Percentiles rank a stretch among this genome's conserved stretches.
Conservation (phyloP, 1,139 yeast species). For the Taphrina wiesneri region DNA sequence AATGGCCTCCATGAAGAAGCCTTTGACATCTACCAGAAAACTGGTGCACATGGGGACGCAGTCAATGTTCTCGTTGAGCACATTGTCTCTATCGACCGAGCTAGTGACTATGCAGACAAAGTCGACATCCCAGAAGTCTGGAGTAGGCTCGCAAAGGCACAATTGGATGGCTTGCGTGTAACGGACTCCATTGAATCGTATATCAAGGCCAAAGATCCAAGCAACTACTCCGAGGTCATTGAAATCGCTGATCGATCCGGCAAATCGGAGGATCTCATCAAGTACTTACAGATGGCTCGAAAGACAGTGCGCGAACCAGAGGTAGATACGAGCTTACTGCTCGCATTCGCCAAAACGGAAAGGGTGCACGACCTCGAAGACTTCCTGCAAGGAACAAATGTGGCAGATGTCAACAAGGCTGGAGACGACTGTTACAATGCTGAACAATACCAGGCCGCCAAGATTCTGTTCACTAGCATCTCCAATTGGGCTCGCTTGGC, state of each 20-base stretch:
- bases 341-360: slow-evolving; percentile 79
- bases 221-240: slow-evolving; percentile 86
- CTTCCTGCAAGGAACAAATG: slow-evolving; percentile 81
- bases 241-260: slow-evolving; percentile 96
- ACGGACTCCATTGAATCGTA: slow-evolving; percentile 77
- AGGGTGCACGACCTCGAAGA: slow-evolving; percentile 78
- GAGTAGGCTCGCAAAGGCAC: slow-evolving; percentile 96
- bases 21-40: slow-evolving; percentile 84
- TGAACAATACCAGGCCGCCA: slow-evolving; percentile 88
- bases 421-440: slow-evolving; percentile 88
- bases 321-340: slow-evolving; percentile 87
- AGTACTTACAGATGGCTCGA: slow-evolving; percentile 92
- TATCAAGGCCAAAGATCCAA: slow-evolving; percentile 87
- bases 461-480: slow-evolving; percentile 76
- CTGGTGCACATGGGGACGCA: slow-evolving; percentile 75
- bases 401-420: slow-evolving; percentile 85
- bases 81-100: slow-evolving; percentile 90
- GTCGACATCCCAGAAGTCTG: slow-evolving; percentile 82
- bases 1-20: slow-evolving; percentile 92
- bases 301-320: slow-evolving; percentile 84
- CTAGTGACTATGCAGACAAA: slow-evolving; percentile 89
- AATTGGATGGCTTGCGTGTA: slow-evolving; percentile 87
- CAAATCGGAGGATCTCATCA: slow-evolving; percentile 87
- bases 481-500: slow-evolving; percentile 96
- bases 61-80: slow-evolving; percentile 90